Evolutionary conservation across 371 early-diverging fungal genomes (phyloP), one percentile per base, ranked within the genome.

Genomic region (Homolaphlyctis polyrhiza): DNA sequence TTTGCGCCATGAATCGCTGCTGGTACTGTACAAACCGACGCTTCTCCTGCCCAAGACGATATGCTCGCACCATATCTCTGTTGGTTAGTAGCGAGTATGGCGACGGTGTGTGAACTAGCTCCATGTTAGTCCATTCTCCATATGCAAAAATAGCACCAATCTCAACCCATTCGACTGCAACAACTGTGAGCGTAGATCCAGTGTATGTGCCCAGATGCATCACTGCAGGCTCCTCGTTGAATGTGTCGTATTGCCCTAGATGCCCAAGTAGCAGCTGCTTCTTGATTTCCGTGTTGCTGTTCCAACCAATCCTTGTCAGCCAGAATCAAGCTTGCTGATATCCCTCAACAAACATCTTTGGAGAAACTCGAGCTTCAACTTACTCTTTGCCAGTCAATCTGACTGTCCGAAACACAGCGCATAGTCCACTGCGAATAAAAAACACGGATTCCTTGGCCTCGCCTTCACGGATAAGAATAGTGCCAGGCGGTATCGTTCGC

Each of bases 161-260:
- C 47, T 47, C 47, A 3, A 47, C 47, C 47, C 47, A 47, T 18
- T 47, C 47, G 2, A 47, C 47, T 47, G 47, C 47, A 3, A 47
- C 47, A 18, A 47, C 47, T 18, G 47, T 8, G 18, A 47, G 25
- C 18, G 47, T 3, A 4, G 47, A 47, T 47, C 47, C 47, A 3
- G 8, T 3, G 18, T 47, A 18, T 25, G 47, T 47, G 8, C 47
- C 47, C n/a, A 47, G 4, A 3, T 47, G 18, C n/a, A 47, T 2
- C 47, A 47, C 47, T 3, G 47, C 47, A 4, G 47, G 47, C 47
- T 47, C 47, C 47, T 47, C 47, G 47, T 47, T 47, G 47, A 47
- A 47, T 2, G 47, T n/a, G n/a, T 47, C 47, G 47, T 18, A 8
- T 18, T 18, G 8, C 3, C 47, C 47, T n/a, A 47, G 18, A 25